Conservation (phyloP, 2,329 filamentous ascomycete species). For the Dissoconium aciculare region DNA sequence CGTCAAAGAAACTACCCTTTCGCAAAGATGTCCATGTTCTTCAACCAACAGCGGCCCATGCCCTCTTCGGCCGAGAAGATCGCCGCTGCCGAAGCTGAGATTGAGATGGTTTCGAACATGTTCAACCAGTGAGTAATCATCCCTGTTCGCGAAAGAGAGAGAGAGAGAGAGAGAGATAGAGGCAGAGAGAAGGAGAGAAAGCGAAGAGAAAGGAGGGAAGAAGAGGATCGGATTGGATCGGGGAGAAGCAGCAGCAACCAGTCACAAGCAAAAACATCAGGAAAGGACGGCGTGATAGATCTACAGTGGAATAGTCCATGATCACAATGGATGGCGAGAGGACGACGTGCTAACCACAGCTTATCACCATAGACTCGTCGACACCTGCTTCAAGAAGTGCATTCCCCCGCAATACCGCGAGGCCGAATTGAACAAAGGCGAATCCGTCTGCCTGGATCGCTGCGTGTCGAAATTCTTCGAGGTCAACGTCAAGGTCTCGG, state of each 20-base stretch:
- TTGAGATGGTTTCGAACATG: slow-evolving; percentile 96
- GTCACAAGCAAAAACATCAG: no score
- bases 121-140: slow-evolving; percentile 88
- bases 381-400: slow-evolving; percentile 88
- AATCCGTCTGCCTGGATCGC: slow-evolving; percentile 93
- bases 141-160: no score
- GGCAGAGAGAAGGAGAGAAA: no score
- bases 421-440: slow-evolving; percentile 94
- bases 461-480: slow-evolving; percentile 98
- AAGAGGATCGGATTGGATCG: no score
- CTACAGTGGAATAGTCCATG: no score
- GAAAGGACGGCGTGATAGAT: no score
- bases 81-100: slow-evolving; percentile 86
- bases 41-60: slow-evolving; percentile 57
- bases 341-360: no score
- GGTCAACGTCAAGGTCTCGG: slow-evolving; percentile 91
- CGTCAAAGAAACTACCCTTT: slow-evolving; percentile 21
- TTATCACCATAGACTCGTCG: slow-evolving; percentile 58
- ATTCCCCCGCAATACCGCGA: slow-evolving; percentile 87
- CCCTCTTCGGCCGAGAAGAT: slow-evolving; percentile 95
- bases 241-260: no score
- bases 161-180: no score
- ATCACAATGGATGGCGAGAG: no score
- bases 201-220: no score
- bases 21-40: slow-evolving; percentile 60